A percentile compares a stretch with the other conserved stretches of the same genome.
Evolutionary conservation across 345 rosid species (phyloP).

Genomic region (Syzygium aromaticum): DNA sequence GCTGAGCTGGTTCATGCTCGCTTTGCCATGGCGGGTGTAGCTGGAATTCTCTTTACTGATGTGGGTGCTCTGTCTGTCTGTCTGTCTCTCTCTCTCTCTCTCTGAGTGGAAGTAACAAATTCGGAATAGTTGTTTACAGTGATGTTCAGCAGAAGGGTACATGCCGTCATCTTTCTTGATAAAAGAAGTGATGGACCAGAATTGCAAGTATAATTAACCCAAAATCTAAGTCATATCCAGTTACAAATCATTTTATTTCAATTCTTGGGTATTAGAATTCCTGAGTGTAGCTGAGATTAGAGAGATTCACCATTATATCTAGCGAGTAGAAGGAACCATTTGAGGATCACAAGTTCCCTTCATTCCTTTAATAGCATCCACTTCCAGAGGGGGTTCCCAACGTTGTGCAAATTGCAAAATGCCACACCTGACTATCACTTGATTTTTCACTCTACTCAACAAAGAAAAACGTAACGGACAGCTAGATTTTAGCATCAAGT

Average conservation of each 20-base stretch:
- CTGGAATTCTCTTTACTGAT: slow-evolving; percentile 89
- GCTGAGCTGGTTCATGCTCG: slow-evolving; percentile 92
- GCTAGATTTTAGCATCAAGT: not conserved
- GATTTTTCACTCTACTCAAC: not conserved
- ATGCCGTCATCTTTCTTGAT: not conserved
- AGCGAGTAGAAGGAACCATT: not conserved
- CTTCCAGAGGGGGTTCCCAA: not conserved
- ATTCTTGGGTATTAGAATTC: not conserved
- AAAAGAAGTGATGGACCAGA: not conserved
- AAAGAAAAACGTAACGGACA: not conserved
- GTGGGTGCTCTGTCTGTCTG: slow-evolving; percentile 17
- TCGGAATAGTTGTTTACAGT: not conserved
- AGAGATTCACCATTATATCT: not conserved
- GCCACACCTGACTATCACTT: not conserved
- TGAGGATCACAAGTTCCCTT: not conserved
- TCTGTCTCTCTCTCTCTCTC: not conserved
- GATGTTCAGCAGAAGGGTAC: not conserved
- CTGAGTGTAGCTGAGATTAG: not conserved
- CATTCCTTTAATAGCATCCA: not conserved
- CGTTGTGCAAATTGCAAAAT: not conserved
- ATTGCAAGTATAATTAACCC: not conserved
- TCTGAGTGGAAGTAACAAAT: not conserved
- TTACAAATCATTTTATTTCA: not conserved
- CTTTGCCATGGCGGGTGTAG: slow-evolving; percentile 92
- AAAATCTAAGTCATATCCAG: not conserved